Base-by-base conservation (phyloP, 495 filamentous ascomycete species). In the Penicillium paxilli region DNA sequence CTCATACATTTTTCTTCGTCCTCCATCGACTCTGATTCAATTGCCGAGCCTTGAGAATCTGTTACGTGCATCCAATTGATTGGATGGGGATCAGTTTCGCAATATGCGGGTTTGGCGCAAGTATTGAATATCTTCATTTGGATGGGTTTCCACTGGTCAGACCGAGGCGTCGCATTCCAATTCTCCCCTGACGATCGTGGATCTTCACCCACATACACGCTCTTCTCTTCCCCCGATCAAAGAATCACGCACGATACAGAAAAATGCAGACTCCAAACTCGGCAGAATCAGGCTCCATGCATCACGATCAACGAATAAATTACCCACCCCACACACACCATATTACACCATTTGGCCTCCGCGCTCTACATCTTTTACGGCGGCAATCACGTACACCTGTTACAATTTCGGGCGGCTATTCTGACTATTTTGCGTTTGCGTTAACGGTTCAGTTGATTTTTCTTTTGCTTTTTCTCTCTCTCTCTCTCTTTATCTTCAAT, bases 341-440 rank as follows among this genome's bases (percentile, higher is more conserved):
- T 17, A 19, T 37, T 37, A 23, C 25, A 26, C 44, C 20, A 32
- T 44, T 14, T 38, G 6, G 17, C 32, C 33, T 20, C 38, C 44
- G 24, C 40, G 52, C 28, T 44, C 30, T 35, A 20, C 20, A 44
- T 17, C 35, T 30, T 10, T 19, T 14, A 19, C n/a, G 25, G 48
- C 26, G 42, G 52, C 44, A 30, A 38, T 48, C 45, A 49, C 55
- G 51, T 55, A 35, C 57, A 49, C 38, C 52, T 57, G 35, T 71
- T 58, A 54, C 57, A 58, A 57, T 63, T 51, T 69, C 62, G 69
- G 65, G 68, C 51, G 69, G 68, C 57, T 67, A 62, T 60, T 54
- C 69, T 51, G 52, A 50, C 32, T 48, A 44, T 47, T 54, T 52
- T 25, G 38, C 50, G 35, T 49, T 46, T 51, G 42, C 30, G 47